Percentiles rank a stretch among this genome's conserved stretches.
phyloP scores from a whole-genome alignment of 208 protist genomes.

The Trypanosoma rangeli region DNA sequence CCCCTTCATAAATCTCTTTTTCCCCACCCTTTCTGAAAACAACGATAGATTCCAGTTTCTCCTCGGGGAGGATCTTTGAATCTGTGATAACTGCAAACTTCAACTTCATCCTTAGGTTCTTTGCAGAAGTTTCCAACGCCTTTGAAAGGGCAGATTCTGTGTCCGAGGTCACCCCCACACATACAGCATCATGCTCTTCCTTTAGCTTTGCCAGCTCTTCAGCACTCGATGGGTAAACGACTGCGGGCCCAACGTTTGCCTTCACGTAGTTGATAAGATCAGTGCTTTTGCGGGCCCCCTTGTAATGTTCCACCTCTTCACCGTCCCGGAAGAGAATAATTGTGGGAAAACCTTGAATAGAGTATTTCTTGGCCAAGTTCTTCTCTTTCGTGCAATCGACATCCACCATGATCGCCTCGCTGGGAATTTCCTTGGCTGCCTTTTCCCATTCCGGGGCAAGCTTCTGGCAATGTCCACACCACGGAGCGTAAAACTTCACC shows the following conservation, averaged over 20 bases:
- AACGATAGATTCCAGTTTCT: conserved; percentile 60
- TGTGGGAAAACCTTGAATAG: conserved; percentile 83
- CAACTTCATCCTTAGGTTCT: conserved; percentile 39
- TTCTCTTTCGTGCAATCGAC: conserved; percentile 87
- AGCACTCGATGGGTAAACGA: conserved; percentile 30
- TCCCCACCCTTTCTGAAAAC: conserved; percentile 54
- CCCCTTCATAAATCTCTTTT: conserved; percentile 44
- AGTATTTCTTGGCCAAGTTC: conserved; percentile 46
- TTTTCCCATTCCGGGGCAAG: conserved; percentile 87
- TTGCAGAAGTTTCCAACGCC: conserved; percentile 33
- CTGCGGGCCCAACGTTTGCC: conserved; percentile 47
- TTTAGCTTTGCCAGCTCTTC: conserved; percentile 70
- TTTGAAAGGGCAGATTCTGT: conserved; percentile 38
- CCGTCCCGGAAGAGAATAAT: conserved; percentile 84
- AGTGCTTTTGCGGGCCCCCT: conserved; percentile 53
- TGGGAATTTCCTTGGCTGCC: conserved; percentile 55
- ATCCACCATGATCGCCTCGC: conserved; percentile 58
- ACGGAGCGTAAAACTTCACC: conserved; percentile 95
- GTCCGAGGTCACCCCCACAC: conserved; percentile 53
- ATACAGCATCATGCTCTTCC: conserved; percentile 37
- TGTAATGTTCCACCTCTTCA: conserved; percentile 56
- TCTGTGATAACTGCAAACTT: conserved; percentile 70
- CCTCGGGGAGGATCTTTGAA: conserved; percentile 37
- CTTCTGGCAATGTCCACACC: conserved; percentile 96
- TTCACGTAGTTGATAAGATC: conserved; percentile 68